Conservation (phyloP, 257 asterid genomes). For the Oldenlandia corymbosa region DNA sequence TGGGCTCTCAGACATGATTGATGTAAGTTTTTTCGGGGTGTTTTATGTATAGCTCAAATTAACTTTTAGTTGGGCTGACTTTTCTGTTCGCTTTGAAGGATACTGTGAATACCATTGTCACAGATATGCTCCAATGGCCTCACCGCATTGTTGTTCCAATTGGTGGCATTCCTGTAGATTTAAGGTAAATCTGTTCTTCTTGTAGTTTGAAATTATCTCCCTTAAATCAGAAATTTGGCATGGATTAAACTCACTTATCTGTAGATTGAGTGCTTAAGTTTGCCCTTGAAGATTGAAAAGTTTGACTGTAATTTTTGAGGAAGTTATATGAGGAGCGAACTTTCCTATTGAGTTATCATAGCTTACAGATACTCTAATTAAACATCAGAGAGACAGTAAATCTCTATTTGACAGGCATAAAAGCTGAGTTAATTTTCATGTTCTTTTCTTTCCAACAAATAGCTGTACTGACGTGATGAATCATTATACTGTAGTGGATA, state of each 20-base stretch:
- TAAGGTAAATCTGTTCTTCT: conserved; percentile 41
- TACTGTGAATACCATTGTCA: conserved; percentile 74
- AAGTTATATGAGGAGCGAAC: too few species aligned
- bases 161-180: conserved; percentile 79
- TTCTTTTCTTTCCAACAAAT: not conserved
- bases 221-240: not conserved
- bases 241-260: not conserved
- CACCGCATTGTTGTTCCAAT: conserved; percentile 97
- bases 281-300: not conserved
- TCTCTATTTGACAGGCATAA: not conserved
- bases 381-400: not conserved
- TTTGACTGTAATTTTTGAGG: not conserved
- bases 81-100: conserved; percentile 44
- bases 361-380: not conserved
- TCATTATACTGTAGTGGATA: not conserved
- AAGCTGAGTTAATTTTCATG: not conserved
- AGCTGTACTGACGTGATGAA: not conserved
- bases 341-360: not conserved
- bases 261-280: conserved; percentile 3
- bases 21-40: conserved; percentile 52
- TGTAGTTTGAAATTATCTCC: not conserved
- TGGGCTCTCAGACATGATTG: conserved; percentile 94
- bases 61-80: conserved; percentile 22
- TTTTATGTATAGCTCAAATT: conserved; percentile 1
- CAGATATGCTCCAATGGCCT: conserved; percentile 97